Evolutionary conservation across 2,329 filamentous ascomycete species (phyloP).

Genomic region (Neonectria neomacrospora): DNA sequence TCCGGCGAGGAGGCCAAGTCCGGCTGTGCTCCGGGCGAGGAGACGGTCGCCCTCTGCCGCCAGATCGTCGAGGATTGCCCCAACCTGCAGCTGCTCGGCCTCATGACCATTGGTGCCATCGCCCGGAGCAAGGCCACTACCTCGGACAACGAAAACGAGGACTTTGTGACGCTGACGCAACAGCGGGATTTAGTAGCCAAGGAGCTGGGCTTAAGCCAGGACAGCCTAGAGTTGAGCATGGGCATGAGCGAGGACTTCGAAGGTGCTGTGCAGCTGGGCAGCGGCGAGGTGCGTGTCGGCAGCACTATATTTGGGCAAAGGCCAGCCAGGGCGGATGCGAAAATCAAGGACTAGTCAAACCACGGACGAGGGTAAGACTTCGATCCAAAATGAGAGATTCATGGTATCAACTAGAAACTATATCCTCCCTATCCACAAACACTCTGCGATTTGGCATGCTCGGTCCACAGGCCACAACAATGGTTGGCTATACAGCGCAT

Average conservation of each 20-base stretch:
- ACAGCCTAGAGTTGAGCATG: slow-evolving; percentile 89
- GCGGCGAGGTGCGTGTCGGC: slow-evolving; percentile 89
- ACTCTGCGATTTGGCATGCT: slow-evolving; percentile 28
- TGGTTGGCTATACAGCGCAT: slow-evolving; percentile 28
- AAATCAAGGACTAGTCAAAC: slow-evolving; percentile 63
- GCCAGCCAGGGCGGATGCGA: slow-evolving; percentile 82
- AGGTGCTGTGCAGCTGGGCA: slow-evolving; percentile 84
- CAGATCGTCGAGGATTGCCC: slow-evolving; percentile 78
- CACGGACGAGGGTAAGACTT: slow-evolving; percentile 11
- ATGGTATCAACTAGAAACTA: slow-evolving; percentile 43
- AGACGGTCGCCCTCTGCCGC: slow-evolving; percentile 72
- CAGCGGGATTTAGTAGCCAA: slow-evolving; percentile 76
- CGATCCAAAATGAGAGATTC: slow-evolving; percentile 38
- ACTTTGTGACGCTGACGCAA: slow-evolving; percentile 77
- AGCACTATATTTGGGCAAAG: slow-evolving; percentile 93
- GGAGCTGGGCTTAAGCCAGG: slow-evolving; percentile 59
- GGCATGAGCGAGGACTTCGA: slow-evolving; percentile 98
- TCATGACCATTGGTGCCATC: slow-evolving; percentile 99
- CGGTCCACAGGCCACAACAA: slow-evolving; percentile 23
- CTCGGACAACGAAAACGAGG: slow-evolving; percentile 86
- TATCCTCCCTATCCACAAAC: slow-evolving; percentile 35
- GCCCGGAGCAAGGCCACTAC: slow-evolving; percentile 81
- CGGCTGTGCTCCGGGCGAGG: slow-evolving; percentile 75
- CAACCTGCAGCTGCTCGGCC: slow-evolving; percentile 77
- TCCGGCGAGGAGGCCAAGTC: slow-evolving; percentile 88